phyloP scores from a whole-genome alignment of 495 filamentous ascomycete genomes.

The Podospora comata region DNA sequence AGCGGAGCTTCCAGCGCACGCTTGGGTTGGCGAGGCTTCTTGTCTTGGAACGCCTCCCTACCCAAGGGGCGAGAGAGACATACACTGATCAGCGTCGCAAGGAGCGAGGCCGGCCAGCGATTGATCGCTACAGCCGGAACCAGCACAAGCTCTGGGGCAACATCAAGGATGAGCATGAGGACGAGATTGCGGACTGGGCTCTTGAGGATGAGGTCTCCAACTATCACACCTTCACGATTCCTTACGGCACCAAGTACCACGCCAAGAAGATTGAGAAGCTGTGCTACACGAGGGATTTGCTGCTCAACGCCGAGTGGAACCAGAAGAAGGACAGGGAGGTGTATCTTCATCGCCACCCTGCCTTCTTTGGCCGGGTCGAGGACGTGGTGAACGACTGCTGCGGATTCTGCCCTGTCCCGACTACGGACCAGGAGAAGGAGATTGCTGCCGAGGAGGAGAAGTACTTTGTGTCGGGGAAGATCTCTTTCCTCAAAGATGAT shows the following conservation, averaged over 20 bases:
- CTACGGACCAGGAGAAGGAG: slow-evolving; percentile 65
- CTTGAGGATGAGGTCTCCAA: slow-evolving; percentile 67
- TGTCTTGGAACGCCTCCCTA: slow-evolving; percentile 74
- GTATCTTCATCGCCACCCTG: slow-evolving; percentile 75
- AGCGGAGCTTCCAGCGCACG: slow-evolving; percentile 68
- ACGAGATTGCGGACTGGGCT: slow-evolving; percentile 80
- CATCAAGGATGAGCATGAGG: slow-evolving; percentile 66
- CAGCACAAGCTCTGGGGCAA: slow-evolving; percentile 48
- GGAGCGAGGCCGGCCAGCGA: slow-evolving; percentile 63
- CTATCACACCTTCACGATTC: slow-evolving; percentile 75
- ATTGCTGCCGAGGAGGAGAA: slow-evolving; percentile 66
- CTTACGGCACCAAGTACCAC: slow-evolving; percentile 67
- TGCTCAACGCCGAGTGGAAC: slow-evolving; percentile 89
- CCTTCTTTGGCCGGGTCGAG: slow-evolving; percentile 63
- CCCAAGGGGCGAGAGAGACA: slow-evolving; percentile 56
- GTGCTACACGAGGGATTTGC: slow-evolving; percentile 71
- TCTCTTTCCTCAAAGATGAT: slow-evolving; percentile 72
- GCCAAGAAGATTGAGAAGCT: slow-evolving; percentile 74
- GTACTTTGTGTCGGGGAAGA: slow-evolving; percentile 65
- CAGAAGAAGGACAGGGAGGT: slow-evolving; percentile 64
- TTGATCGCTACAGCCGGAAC: slow-evolving; percentile 30
- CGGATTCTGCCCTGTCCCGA: slow-evolving; percentile 66
- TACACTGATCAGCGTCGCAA: slow-evolving; percentile 62
- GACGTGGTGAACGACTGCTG: slow-evolving; percentile 78
- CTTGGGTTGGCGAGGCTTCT: slow-evolving; percentile 75